Evolutionary conservation across 1,284 basidiomycete genomes (phyloP).

Genomic region (Ganoderma resinaceum): DNA sequence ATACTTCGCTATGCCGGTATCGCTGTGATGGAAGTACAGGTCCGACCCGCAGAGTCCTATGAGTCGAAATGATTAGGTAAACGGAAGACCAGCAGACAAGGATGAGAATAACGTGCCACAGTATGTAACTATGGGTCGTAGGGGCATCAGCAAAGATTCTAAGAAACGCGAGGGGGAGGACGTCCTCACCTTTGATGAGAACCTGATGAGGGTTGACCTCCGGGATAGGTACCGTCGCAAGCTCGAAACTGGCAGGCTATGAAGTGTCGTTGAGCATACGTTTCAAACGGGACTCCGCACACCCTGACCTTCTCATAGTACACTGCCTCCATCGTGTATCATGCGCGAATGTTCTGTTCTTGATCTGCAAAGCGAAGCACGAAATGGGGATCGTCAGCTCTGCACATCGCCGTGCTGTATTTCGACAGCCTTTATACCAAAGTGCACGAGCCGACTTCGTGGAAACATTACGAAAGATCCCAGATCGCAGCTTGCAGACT

Average conservation of each 20-base stretch:
- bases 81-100: not conserved
- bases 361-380: constrained; percentile 32
- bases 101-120: not conserved
- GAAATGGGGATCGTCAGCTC: not conserved
- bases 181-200: constrained; percentile 65
- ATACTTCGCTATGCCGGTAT: not conserved
- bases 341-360: not conserved
- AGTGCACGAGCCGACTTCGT: not conserved
- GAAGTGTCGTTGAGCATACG: not conserved
- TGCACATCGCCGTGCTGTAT: not conserved
- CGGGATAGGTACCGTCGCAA: constrained; percentile 69
- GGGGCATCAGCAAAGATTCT: not conserved
- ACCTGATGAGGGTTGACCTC: constrained; percentile 69
- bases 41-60: not conserved
- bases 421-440: not conserved
- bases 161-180: not conserved
- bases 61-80: not conserved
- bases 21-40: not conserved
- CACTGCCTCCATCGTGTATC: constrained; percentile 52
- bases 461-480: not conserved
- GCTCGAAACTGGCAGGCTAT: constrained; percentile 68
- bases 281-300: not conserved
- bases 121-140: not conserved
- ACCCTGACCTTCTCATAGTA: constrained; percentile 50
- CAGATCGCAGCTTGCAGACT: not conserved